A percentile compares a stretch with the other conserved stretches of the same genome.
phyloP scores from a whole-genome alignment of 768 basidiomycete species.

The Xerocomellus amylosporus region DNA sequence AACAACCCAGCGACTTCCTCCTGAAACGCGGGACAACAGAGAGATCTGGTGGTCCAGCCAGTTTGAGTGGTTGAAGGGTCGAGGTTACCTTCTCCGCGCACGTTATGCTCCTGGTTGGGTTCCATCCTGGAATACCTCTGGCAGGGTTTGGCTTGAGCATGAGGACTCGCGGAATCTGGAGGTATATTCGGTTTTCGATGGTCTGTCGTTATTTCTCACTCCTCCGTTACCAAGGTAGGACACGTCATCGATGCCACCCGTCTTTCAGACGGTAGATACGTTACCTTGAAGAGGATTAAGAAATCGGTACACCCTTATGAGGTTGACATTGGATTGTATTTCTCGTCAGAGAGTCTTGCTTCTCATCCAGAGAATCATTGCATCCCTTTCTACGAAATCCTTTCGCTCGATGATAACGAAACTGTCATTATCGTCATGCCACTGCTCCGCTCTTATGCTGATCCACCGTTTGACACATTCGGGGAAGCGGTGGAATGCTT shows the following conservation, averaged over 20 bases:
- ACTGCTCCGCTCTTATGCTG: not conserved
- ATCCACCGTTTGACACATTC: conserved; percentile 26
- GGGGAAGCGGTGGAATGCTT: conserved; percentile 36
- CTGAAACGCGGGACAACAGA: not conserved
- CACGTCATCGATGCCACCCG: conserved; percentile 30
- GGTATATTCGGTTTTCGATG: conserved; percentile 8
- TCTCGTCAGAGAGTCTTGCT: conserved; percentile 1
- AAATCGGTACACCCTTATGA: conserved; percentile 23
- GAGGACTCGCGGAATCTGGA: not conserved
- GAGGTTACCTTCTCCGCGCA: conserved; percentile 6
- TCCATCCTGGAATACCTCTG: conserved; percentile 5
- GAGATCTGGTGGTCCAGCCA: conserved; percentile 4
- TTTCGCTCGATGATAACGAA: conserved; percentile 6
- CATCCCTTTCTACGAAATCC: conserved; percentile 29
- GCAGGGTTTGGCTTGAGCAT: not conserved
- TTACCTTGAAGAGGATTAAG: conserved; percentile 30
- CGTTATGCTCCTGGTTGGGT: conserved; percentile 13
- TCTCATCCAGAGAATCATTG: conserved; percentile 32
- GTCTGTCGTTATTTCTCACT: not conserved
- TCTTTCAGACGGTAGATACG: conserved; percentile 21
- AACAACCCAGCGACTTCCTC: conserved; percentile 1
- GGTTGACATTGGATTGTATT: conserved; percentile 28
- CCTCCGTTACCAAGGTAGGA: not conserved
- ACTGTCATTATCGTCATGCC: conserved; percentile 4
- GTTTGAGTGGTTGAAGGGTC: not conserved